Evolutionary conservation across 306 rosid species (phyloP).

Genomic region (Purshia tridentata): DNA sequence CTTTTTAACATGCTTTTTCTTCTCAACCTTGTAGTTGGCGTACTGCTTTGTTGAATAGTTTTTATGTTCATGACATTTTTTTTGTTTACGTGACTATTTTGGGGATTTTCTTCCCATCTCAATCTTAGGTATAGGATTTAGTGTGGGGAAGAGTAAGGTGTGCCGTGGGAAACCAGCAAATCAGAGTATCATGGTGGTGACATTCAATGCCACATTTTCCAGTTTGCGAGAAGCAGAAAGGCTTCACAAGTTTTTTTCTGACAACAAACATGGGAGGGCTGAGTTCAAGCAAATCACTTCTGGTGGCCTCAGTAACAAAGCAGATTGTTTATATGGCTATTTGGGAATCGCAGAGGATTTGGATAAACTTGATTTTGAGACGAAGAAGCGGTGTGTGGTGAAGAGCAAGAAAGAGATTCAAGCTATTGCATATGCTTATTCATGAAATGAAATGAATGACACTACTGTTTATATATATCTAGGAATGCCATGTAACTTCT

Average conservation of each 20-base stretch:
- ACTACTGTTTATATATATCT: neutral
- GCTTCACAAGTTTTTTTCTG: constrained; percentile 29
- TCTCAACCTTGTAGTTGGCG: neutral
- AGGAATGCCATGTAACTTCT: too few relatives aligned
- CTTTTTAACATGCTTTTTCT: neutral
- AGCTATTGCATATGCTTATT: constrained; percentile 22
- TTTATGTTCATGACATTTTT: neutral
- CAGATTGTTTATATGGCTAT: constrained; percentile 33
- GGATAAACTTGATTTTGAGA: constrained; percentile 36
- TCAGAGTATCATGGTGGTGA: constrained; percentile 29
- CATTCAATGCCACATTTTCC: constrained; percentile 33
- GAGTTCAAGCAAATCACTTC: constrained; percentile 23
- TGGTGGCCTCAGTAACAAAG: constrained; percentile 6
- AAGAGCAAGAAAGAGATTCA: constrained; percentile 45
- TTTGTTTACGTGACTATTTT: neutral
- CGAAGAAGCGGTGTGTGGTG: constrained; percentile 28
- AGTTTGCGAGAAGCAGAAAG: constrained; percentile 43
- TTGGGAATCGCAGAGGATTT: constrained; percentile 38
- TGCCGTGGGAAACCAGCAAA: constrained; percentile 37
- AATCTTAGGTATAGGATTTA: constrained; percentile 36
- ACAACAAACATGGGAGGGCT: constrained; percentile 31
- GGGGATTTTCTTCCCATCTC: constrained; percentile 5
- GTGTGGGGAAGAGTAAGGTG: constrained; percentile 30
- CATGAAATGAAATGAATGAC: neutral
- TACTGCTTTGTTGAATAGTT: neutral